These are phyloP conservation scores for Pleurotus cornucopiae DNA, from an alignment of 768 basidiomycete genomes.

Conservation along the genomic window DNA sequence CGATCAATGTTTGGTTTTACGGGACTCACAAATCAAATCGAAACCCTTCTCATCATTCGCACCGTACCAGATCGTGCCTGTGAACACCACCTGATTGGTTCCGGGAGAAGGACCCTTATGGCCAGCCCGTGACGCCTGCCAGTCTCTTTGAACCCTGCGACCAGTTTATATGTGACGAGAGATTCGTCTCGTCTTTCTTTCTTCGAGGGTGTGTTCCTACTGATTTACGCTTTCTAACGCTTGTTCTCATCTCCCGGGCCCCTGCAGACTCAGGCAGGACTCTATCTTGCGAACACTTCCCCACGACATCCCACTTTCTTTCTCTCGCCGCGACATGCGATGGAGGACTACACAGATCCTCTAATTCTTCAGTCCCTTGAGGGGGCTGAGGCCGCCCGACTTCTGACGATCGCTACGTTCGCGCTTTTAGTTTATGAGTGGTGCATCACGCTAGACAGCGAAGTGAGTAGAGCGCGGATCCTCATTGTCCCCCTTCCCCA, in stretches of 20 bases:
- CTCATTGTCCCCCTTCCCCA: not conserved
- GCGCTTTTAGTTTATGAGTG: slow-evolving; percentile 22
- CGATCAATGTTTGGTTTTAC: not conserved
- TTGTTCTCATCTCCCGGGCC: not conserved
- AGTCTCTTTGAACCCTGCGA: not conserved
- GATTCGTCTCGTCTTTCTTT: not conserved
- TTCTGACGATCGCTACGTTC: slow-evolving; percentile 5
- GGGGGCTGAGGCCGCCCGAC: slow-evolving; percentile 6
- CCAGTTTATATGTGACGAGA: not conserved
- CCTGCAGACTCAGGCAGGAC: not conserved
- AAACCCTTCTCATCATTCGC: slow-evolving; percentile 1
- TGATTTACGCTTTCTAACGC: not conserved
- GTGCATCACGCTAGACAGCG: slow-evolving; percentile 32
- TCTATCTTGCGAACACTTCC: not conserved
- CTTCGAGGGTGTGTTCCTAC: not conserved
- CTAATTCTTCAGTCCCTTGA: not conserved
- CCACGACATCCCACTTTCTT: not conserved
- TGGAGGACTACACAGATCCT: slow-evolving; percentile 2
- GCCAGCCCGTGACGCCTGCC: slow-evolving; percentile 5
- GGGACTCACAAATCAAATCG: not conserved
- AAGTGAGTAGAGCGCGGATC: slow-evolving; percentile 18
- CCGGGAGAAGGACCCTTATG: slow-evolving; percentile 1
- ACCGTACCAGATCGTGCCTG: slow-evolving; percentile 5
- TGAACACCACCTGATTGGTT: slow-evolving; percentile 6
- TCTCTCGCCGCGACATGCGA: not conserved